These are phyloP conservation scores for Coelastrella sp. DNA, from an alignment of 139 green algal genomes.

Conservation along the genomic window DNA sequence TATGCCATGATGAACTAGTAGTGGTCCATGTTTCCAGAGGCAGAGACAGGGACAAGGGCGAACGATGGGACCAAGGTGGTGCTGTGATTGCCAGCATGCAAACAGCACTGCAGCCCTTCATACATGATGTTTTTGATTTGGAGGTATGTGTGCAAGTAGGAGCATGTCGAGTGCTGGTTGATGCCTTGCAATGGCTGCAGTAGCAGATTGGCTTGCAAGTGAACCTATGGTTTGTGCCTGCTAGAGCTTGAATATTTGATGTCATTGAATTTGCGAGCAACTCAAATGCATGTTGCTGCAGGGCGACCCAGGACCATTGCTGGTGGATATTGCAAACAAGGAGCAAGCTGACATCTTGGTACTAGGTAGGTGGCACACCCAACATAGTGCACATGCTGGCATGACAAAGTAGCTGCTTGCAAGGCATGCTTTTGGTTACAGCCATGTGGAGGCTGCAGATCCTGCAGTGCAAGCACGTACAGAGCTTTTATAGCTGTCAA, in stretches of 20 bases:
- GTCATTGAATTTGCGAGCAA: too few species aligned
- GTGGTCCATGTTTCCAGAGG: constrained; percentile 26
- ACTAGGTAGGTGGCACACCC: too few species aligned
- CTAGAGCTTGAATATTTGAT: too few species aligned
- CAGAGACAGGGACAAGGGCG: constrained; percentile 27
- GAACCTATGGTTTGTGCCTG: background rate
- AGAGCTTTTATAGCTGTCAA: constrained; percentile 45
- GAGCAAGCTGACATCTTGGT: constrained; percentile 42
- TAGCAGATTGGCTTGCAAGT: background rate
- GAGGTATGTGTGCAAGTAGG: constrained; percentile 5
- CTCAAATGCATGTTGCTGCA: background rate
- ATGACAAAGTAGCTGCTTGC: constrained; percentile 23
- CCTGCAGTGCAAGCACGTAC: background rate
- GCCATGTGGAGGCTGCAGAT: too few species aligned
- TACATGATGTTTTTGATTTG: constrained; percentile 31
- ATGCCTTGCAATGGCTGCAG: constrained; percentile 2
- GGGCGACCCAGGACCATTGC: constrained; percentile 26
- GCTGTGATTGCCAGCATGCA: constrained; percentile 27
- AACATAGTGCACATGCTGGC: too few species aligned
- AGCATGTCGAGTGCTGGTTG: background rate
- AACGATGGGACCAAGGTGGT: constrained; percentile 34
- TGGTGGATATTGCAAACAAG: constrained; percentile 42
- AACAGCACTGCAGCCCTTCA: constrained; percentile 44
- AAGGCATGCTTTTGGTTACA: background rate
- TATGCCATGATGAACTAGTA: constrained; percentile 35